phyloP scores from a whole-genome alignment of 2,329 filamentous ascomycete genomes.

The Colletotrichum navitas region DNA sequence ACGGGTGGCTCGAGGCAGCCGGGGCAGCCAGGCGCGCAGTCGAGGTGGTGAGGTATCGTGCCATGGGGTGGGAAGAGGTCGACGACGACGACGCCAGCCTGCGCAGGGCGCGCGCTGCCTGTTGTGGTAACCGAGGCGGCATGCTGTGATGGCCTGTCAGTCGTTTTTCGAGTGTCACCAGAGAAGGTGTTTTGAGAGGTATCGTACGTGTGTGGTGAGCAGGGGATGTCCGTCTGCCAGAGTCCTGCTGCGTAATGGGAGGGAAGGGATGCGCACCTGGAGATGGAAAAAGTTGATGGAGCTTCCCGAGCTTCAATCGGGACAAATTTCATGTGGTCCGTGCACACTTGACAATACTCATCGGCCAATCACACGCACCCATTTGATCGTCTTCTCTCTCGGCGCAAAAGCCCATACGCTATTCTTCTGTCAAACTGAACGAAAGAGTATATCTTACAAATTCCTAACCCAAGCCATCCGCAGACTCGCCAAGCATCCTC shows the following conservation, averaged over 20 bases:
- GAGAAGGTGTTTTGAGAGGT: background rate
- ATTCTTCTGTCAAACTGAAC: background rate
- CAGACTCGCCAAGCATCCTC: background rate
- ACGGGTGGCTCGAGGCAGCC: constrained; percentile 44
- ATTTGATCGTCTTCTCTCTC: background rate
- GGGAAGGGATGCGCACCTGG: constrained; percentile 17
- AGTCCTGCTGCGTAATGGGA: constrained; percentile 25
- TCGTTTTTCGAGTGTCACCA: too few species aligned
- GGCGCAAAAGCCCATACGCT: background rate
- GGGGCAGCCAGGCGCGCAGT: constrained; percentile 44
- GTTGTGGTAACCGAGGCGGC: constrained; percentile 41
- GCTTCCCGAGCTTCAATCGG: constrained; percentile 34
- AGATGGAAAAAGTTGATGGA: constrained; percentile 40
- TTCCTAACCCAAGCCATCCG: background rate
- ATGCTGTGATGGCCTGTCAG: constrained; percentile 27
- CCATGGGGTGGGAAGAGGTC: constrained; percentile 12
- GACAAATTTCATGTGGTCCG: constrained; percentile 42
- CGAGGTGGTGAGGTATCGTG: constrained; percentile 37
- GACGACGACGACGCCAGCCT: constrained; percentile 35
- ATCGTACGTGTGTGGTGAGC: constrained; percentile 32
- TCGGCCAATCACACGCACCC: constrained; percentile 37
- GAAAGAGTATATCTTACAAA: background rate
- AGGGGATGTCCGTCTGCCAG: constrained; percentile 22
- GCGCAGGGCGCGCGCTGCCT: constrained; percentile 40
- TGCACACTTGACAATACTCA: background rate